phyloP scores from a whole-genome alignment of 495 filamentous ascomycete species.

The Tuber magnatum region DNA sequence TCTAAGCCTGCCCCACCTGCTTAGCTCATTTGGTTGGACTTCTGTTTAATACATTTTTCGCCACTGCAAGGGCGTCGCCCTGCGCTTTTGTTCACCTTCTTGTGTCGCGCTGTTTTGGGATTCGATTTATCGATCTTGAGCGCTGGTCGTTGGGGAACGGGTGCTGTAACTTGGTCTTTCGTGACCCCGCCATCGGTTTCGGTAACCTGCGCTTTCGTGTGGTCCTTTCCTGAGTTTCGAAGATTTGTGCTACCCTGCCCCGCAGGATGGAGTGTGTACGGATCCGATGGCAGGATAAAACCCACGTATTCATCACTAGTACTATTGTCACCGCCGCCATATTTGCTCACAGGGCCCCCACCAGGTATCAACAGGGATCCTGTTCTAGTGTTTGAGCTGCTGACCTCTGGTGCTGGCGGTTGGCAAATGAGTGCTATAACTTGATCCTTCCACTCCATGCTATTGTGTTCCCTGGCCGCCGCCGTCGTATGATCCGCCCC shows the following conservation, averaged over 20 bases:
- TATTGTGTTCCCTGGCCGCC: background rate
- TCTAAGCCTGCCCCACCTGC: background rate
- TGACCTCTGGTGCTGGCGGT: background rate
- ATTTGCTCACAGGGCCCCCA: background rate
- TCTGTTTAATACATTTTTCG: background rate
- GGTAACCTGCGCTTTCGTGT: background rate
- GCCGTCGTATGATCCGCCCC: background rate
- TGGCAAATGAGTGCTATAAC: background rate
- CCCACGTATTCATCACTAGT: background rate
- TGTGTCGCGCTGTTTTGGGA: background rate
- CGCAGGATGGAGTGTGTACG: background rate
- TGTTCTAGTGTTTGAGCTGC: background rate
- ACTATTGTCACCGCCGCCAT: background rate
- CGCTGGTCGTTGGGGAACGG: background rate
- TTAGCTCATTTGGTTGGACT: background rate
- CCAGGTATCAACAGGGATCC: background rate
- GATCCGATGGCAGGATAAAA: background rate
- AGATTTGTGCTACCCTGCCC: background rate
- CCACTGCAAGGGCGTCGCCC: background rate
- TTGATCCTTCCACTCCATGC: background rate
- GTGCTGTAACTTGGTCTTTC: background rate
- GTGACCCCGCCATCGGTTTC: background rate
- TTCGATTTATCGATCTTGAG: background rate
- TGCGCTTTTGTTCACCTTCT: background rate
- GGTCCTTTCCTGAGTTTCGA: background rate